Evolutionary conservation across 352 stramenopile species (phyloP), one percentile per base, ranked within the genome.

Genomic region (Thalassiosira exigua): DNA sequence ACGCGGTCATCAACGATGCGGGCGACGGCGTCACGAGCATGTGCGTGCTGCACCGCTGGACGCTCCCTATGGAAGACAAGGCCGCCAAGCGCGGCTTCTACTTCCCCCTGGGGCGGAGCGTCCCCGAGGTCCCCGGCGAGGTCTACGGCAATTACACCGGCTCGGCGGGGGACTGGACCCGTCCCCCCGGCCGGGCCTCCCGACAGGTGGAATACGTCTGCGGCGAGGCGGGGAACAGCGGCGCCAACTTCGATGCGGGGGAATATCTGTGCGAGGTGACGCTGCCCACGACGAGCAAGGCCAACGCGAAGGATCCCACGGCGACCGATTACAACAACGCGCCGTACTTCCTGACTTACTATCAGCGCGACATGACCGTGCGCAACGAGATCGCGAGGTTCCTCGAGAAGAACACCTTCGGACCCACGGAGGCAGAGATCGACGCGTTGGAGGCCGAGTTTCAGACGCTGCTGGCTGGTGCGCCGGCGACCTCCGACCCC

Each of bases 321-420:
- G 42, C n/a, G 2, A n/a, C 69, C n/a, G 48, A 64, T 30, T 14
- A 74, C 14, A 51, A 59, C 17, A 32, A 69, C 39, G 36, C 68
- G 7, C 71, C 78, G 0, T 86, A 86, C 58, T 86, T 66, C 21
- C 30, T 87, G 4, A 85, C 80, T 0, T 87, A 84, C 41, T 87
- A 85, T 41, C n/a, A 76, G 32, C 33, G 72, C 0, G 33, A 4
- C 7, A 54, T 78, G 26, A 78, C 46, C 24, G 67, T 71, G 2
- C 61, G 74, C 0, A 76, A 80, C 41, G 72, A 84, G 48, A 57
- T 87, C 44, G 73, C 78, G 11, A 54, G 84, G 42, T 90, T 90
- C 52, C 39, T 88, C 27, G 71, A 90, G 54, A 79, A 83, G 61
- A 87, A 73, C 39, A 88, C 84, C 0, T 89, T 91, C 64, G 84